phyloP scores from a whole-genome alignment of 352 stramenopile species.

The Phytophthora europaea region DNA sequence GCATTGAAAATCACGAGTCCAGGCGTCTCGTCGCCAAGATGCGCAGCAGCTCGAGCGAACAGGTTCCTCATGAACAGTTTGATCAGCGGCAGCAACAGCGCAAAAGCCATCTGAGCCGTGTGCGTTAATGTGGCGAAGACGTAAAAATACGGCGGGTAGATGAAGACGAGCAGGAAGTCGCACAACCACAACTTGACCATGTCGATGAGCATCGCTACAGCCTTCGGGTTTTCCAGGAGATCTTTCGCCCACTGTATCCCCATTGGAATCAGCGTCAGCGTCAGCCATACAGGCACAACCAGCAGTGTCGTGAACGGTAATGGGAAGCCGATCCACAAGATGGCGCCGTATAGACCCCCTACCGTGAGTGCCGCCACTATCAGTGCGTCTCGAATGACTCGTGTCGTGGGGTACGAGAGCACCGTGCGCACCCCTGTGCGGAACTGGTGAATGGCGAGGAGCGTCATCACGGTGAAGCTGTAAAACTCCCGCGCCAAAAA shows the following conservation, averaged over 20 bases:
- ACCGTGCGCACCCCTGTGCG: not conserved
- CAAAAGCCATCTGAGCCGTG: not conserved
- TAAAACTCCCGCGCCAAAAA: conserved; percentile 18
- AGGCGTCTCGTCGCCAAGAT: not conserved
- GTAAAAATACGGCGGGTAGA: conserved; percentile 31
- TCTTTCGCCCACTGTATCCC: not conserved
- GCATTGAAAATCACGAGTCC: conserved; percentile 1
- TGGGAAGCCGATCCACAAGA: not conserved
- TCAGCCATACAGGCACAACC: not conserved
- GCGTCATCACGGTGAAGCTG: conserved; percentile 3
- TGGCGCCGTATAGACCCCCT: not conserved
- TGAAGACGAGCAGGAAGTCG: conserved; percentile 12
- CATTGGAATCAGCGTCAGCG: not conserved
- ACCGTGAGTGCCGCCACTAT: not conserved
- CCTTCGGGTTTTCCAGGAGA: not conserved
- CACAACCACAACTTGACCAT: conserved; percentile 25
- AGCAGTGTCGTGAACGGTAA: conserved; percentile 17
- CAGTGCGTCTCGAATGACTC: not conserved
- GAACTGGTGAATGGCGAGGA: conserved; percentile 5
- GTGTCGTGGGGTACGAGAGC: not conserved
- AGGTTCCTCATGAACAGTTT: conserved; percentile 1
- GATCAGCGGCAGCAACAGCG: conserved; percentile 1
- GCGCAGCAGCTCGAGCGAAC: not conserved
- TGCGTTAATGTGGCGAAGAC: not conserved
- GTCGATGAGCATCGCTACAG: not conserved